Evolutionary conservation across 192 early-diverging fungal species (phyloP), one percentile per base, ranked within the genome.

Genomic region (Lobosporangium transversale): DNA sequence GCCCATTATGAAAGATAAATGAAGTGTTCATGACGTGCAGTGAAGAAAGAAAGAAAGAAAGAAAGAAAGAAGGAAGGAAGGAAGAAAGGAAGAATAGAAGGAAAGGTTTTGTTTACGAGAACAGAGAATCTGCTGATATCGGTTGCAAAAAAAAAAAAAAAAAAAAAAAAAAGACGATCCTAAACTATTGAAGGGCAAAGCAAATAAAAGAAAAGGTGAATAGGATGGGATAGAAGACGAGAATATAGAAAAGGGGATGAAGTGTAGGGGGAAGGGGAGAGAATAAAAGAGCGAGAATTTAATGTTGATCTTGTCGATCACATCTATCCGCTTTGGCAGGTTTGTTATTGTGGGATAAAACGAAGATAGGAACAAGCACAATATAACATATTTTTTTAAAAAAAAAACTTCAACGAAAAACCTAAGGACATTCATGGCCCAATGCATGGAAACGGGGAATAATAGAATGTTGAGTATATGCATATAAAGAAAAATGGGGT

Each of bases 11-110:
- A 27, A 11, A 51, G 52, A 53, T 53, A 30, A 69, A 37, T 33
- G 58, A 30, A 2, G 44, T 62, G 44, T 60, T 70, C 58, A 70
- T 60, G 44, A 15, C 49, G 26, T n/a, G 53, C 31, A 30, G 29
- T n/a, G 23, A 32, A n/a, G 35, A 40, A 23, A 21, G 9, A 58
- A 42, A 12, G 42, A 58, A 27, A 2, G 27, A 43, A 18, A 8
- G 42, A 47, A n/a, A n/a, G n/a, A n/a, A n/a, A n/a, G n/a, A n/a
- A n/a, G n/a, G n/a, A n/a, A n/a, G n/a, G n/a, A n/a, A n/a, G n/a
- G n/a, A n/a, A n/a, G n/a, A n/a, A n/a, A n/a, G n/a, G n/a, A n/a
- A n/a, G n/a, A n/a, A n/a, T n/a, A n/a, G n/a, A n/a, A n/a, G n/a
- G n/a, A n/a, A n/a, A n/a, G n/a, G n/a, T n/a, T n/a, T n/a, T n/a